Percentiles rank a stretch among this genome's conserved stretches.
Evolutionary conservation across 1,139 yeast genomes (phyloP).

Genomic region (Tardiomyces depauwii): DNA sequence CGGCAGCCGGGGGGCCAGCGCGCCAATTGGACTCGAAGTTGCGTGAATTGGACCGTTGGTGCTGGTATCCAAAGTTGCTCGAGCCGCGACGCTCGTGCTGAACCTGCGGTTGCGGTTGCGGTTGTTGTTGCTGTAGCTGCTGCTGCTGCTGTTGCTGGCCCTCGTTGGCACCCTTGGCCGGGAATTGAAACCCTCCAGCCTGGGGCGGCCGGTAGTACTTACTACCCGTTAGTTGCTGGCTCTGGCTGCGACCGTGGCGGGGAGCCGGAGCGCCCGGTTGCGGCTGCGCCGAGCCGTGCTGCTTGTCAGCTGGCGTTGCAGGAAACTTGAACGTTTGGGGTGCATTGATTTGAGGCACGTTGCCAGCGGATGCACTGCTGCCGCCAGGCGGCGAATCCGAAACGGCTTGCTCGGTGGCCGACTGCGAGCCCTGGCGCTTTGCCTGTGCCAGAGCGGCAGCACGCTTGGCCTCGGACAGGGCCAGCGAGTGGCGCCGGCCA

Average conservation of each 20-base stretch:
- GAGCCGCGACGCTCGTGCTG: conserved; percentile 34
- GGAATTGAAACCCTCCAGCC: conserved; percentile 32
- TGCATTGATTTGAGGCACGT: conserved; percentile 17
- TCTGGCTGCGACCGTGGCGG: conserved; percentile 16
- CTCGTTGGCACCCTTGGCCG: conserved; percentile 24
- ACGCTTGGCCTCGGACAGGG: conserved; percentile 87
- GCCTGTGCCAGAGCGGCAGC: conserved; percentile 92
- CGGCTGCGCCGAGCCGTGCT: not conserved
- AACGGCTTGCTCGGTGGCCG: conserved; percentile 3
- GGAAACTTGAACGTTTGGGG: conserved; percentile 9
- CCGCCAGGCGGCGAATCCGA: conserved; percentile 5
- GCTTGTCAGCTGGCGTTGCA: conserved; percentile 19
- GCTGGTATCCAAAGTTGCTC: conserved; percentile 25
- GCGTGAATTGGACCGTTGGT: conserved; percentile 46
- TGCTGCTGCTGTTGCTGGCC: conserved; percentile 1
- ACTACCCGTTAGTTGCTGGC: conserved; percentile 12
- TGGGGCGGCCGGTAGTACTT: conserved; percentile 22
- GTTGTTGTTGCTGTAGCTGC: conserved; percentile 8
- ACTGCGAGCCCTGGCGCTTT: conserved; percentile 23
- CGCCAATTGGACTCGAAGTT: conserved; percentile 39
- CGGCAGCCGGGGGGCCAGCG: conserved; percentile 12
- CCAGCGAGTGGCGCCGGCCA: conserved; percentile 82
- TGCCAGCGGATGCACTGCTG: conserved; percentile 8
- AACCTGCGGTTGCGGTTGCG: conserved; percentile 11
- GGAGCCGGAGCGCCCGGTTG: conserved; percentile 10